These are phyloP conservation scores for Chrysosporium keratinophilum DNA, from an alignment of 2,329 filamentous ascomycete genomes.

Conservation along the genomic window DNA sequence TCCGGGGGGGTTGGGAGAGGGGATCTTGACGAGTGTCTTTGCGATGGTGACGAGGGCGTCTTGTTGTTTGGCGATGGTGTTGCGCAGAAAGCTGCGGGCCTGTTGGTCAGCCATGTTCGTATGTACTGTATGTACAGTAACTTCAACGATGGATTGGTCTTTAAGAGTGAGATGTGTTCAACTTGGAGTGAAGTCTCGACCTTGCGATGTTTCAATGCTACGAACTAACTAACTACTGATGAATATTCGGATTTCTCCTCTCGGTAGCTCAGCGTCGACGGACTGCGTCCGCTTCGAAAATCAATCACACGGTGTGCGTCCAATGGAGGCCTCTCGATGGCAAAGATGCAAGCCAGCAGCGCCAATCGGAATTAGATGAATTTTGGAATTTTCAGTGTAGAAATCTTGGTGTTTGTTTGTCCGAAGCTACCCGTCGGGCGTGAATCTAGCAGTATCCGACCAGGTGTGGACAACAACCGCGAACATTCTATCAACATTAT, in stretches of 20 bases:
- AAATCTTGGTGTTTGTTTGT: background rate
- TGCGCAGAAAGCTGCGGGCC: conserved; percentile 6
- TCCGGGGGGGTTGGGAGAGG: conserved; percentile 13
- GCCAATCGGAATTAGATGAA: too few species aligned
- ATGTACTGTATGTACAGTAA: background rate
- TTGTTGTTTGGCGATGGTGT: conserved; percentile 5
- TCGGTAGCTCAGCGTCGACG: background rate
- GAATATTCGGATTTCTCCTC: background rate
- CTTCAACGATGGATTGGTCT: background rate
- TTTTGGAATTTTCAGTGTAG: background rate
- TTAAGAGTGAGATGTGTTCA: background rate
- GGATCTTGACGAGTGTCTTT: conserved; percentile 2
- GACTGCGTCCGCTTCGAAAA: background rate
- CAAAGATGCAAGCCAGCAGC: background rate
- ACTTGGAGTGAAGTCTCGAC: background rate
- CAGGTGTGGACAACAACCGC: too few species aligned
- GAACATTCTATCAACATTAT: too few species aligned
- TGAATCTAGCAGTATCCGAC: too few species aligned
- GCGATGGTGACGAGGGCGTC: conserved; percentile 7
- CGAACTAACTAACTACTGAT: too few species aligned
- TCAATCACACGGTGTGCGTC: background rate
- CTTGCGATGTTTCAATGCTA: too few species aligned
- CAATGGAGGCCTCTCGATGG: background rate
- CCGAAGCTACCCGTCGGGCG: too few species aligned
- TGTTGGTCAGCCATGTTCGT: background rate